Conservation (phyloP, 1,284 basidiomycete genomes). For the Heliocybe sulcata region DNA sequence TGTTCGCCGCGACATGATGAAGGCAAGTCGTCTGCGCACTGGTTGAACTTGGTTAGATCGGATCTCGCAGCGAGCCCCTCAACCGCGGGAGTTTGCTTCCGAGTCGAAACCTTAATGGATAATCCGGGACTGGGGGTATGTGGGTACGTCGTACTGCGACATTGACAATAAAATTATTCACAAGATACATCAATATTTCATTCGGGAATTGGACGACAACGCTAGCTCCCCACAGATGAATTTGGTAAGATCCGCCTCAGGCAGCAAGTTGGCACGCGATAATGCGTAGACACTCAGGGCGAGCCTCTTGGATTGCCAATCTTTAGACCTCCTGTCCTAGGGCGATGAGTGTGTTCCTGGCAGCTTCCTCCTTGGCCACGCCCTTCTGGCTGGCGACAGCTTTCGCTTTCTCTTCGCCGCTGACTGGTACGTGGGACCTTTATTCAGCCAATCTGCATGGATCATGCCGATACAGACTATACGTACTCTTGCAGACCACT, state of each 20-base stretch:
- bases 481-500: slow-evolving; percentile 46
- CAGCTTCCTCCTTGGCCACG: slow-evolving; percentile 47
- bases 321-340: slow-evolving; percentile 17
- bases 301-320: no score
- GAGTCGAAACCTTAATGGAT: neutral
- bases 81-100: neutral
- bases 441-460: neutral
- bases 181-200: no score
- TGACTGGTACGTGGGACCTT: slow-evolving; percentile 28
- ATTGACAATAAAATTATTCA: no score
- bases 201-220: no score
- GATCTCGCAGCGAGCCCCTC: neutral
- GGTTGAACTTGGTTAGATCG: neutral
- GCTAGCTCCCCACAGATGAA: no score
- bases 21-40: neutral
- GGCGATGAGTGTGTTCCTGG: slow-evolving; percentile 30
- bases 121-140: neutral
- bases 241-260: no score
- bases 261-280: no score
- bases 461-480: neutral
- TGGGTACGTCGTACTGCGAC: neutral
- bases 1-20: slow-evolving; percentile 1
- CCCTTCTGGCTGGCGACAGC: slow-evolving; percentile 33
- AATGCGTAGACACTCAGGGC: no score
- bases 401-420: slow-evolving; percentile 35